A percentile compares a stretch with the other conserved stretches of the same genome.
phyloP scores from a whole-genome alignment of 345 rosid species.

The Laguncularia racemosa region DNA sequence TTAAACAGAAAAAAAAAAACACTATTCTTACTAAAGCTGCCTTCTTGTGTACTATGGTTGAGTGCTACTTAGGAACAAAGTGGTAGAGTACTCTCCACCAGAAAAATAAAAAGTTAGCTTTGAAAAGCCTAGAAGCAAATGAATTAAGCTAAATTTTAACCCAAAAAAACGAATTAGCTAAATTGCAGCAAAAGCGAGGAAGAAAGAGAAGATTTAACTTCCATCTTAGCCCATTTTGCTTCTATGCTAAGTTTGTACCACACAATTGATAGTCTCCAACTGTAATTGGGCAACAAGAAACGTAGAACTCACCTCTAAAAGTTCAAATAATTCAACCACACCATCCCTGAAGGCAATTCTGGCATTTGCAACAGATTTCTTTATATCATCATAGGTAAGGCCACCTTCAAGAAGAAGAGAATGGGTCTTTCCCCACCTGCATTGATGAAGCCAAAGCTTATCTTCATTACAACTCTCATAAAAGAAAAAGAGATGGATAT shows the following conservation, averaged over 20 bases:
- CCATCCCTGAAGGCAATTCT: conserved; percentile 80
- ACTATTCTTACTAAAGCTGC: too few relatives aligned
- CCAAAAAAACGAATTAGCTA: not conserved
- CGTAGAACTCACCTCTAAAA: conserved; percentile 55
- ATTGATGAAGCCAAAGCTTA: conserved; percentile 1
- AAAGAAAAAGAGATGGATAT: not conserved
- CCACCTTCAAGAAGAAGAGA: conserved; percentile 86
- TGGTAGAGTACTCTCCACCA: too few relatives aligned
- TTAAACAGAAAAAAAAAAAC: too few relatives aligned
- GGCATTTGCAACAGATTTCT: conserved; percentile 52
- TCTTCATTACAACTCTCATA: not conserved
- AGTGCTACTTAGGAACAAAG: too few relatives aligned
- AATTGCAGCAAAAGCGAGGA: too few relatives aligned
- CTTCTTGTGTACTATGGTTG: too few relatives aligned
- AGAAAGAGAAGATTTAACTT: too few relatives aligned
- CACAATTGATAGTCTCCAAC: too few relatives aligned
- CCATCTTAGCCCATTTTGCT: not conserved
- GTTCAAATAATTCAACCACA: conserved; percentile 58
- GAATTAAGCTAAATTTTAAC: too few relatives aligned
- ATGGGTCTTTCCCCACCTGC: conserved; percentile 89
- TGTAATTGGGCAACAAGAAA: not conserved
- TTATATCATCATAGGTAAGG: conserved; percentile 65
- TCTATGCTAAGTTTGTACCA: too few relatives aligned
- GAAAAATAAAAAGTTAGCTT: too few relatives aligned
- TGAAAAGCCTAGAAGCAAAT: too few relatives aligned